Conservation (phyloP, 331 rosid genomes). For the Pyrus hybrid region DNA sequence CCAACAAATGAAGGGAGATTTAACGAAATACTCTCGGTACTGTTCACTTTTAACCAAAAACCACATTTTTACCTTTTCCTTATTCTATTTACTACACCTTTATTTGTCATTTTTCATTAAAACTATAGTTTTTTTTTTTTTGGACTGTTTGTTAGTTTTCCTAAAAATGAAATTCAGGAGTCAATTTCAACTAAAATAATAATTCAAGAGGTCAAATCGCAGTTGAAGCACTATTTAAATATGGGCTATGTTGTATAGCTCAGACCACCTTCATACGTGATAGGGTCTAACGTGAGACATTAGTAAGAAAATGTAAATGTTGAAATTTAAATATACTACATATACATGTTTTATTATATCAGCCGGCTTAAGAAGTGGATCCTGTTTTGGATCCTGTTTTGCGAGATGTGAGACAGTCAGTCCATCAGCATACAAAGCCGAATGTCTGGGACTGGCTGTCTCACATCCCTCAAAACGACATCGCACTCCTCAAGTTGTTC, state of each 20-base stretch:
- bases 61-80: too few relatives aligned
- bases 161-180: fast-evolving
- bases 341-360: neutral
- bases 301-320: neutral
- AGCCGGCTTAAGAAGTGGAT: neutral
- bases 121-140: too few relatives aligned
- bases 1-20: too few relatives aligned
- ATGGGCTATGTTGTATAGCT: neutral
- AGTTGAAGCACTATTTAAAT: neutral
- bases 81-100: too few relatives aligned
- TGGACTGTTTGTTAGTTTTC: too few relatives aligned
- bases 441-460: neutral
- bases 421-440: neutral
- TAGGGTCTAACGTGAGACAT: neutral
- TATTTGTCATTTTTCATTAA: too few relatives aligned
- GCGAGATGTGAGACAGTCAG: neutral
- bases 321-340: neutral
- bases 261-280: neutral
- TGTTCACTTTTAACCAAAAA: too few relatives aligned
- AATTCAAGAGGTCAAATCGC: too few relatives aligned
- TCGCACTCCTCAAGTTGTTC: neutral
- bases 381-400: too few relatives aligned
- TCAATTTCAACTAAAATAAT: too few relatives aligned
- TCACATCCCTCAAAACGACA: neutral
- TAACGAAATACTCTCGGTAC: too few relatives aligned